phyloP scores from a whole-genome alignment of 2,329 filamentous ascomycete species.

The Talaromyces sp. region DNA sequence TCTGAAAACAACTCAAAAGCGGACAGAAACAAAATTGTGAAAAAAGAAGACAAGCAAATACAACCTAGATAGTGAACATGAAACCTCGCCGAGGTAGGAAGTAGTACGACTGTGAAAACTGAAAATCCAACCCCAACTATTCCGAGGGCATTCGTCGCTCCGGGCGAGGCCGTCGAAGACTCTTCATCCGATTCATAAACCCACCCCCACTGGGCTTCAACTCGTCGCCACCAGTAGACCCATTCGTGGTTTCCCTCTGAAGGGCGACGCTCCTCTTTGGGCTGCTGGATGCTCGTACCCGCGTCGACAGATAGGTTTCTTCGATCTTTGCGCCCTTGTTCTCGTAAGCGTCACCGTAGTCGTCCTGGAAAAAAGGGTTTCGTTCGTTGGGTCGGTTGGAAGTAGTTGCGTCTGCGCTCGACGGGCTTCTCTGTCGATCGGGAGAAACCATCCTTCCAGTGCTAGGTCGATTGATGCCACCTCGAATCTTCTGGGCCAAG shows the following conservation, averaged over 20 bases:
- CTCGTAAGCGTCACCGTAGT: conserved; percentile 66
- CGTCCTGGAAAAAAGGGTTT: conserved; percentile 83
- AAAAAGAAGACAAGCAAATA: neutral
- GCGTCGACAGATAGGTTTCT: conserved; percentile 31
- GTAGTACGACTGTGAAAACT: neutral
- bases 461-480: conserved; percentile 60
- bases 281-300: conserved; percentile 51
- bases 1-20: neutral
- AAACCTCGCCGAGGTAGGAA: neutral
- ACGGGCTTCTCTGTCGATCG: conserved; percentile 38
- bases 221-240: conserved; percentile 37
- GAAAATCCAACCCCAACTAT: neutral
- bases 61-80: neutral
- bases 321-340: conserved; percentile 59
- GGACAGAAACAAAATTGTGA: conserved; percentile 6
- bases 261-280: conserved; percentile 50
- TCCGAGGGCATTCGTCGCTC: conserved; percentile 26
- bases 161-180: conserved; percentile 56
- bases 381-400: conserved; percentile 41
- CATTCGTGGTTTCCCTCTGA: conserved; percentile 59
- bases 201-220: conserved; percentile 49
- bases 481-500: conserved; percentile 82
- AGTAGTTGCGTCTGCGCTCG: conserved; percentile 23
- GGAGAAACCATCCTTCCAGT: conserved; percentile 56
- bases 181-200: conserved; percentile 75